Base-by-base conservation (phyloP, 1,284 basidiomycete species). In the Cutaneotrichosporon sp. region DNA sequence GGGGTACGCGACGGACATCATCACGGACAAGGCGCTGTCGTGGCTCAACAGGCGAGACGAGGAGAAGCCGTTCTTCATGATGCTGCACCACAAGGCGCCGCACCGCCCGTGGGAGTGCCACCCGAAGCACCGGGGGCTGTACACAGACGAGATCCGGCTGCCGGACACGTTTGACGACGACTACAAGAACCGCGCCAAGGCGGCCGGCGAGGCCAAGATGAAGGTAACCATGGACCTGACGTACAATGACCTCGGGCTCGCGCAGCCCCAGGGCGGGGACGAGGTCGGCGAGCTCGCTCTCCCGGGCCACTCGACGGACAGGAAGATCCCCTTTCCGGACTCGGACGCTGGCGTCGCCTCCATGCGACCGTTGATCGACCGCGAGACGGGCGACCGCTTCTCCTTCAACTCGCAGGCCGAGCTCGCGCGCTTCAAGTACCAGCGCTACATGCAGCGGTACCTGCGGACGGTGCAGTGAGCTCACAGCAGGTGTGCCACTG, bases 1-100 rank as follows among this genome's bases (percentile, higher is more conserved):
- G 22, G 69, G 68, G n/a, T 71, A 71, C 60, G 68, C 58, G 33
- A 71, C 69, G 24, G 67, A 71, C 54, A 64, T 71, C n/a, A 71
- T 68, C 54, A 69, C 68, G n/a, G 65, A 71, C 60, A 71, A 71
- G 58, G 57, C 63, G 20, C 58, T 71, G 56, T 47, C 66, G 49
- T 71, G 64, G 22, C 67, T 71, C 58, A 43, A 58, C 18, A 13
- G 51, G 33, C 56, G 66, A 3, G 69, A 69, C 52, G 43, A 54
- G 54, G 24, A 16, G 14, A 29, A 49, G 25, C 69, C 69, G 10
- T 71, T 71, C 63, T 71, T 71, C 59, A 58, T 63, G 52, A 65
- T 66, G 68, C 62, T 63, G 52, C 69, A 71, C 52, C 67, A 71
- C 54, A 53, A 56, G 56, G 69, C 69, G 25, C 69, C 69, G 4